Evolutionary conservation across 495 filamentous ascomycete species (phyloP).

Genomic region (Penicillium argentinense): DNA sequence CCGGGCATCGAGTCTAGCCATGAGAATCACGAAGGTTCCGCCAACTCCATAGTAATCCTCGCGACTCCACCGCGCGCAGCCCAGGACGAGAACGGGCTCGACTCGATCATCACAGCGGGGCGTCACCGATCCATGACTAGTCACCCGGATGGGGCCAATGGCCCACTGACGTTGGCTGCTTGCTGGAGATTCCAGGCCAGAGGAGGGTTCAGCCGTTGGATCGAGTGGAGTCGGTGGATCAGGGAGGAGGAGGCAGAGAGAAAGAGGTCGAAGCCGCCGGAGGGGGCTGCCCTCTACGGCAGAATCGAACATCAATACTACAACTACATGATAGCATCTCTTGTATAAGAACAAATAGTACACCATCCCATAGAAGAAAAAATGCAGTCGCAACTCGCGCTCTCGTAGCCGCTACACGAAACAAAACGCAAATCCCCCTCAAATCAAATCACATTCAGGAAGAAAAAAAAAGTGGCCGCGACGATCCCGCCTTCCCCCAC

Average conservation of each 20-base stretch:
- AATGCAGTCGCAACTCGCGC: too few species aligned
- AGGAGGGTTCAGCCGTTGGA: constrained; percentile 31
- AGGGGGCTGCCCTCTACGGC: not conserved
- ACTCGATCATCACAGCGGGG: constrained; percentile 31
- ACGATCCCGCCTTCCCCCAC: constrained; percentile 4
- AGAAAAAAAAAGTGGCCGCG: not conserved
- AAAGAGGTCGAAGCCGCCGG: not conserved
- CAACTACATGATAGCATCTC: too few species aligned
- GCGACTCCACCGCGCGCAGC: not conserved
- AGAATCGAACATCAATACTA: too few species aligned
- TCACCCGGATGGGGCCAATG: constrained; percentile 23
- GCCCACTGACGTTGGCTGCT: constrained; percentile 16
- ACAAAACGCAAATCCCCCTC: not conserved
- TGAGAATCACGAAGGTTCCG: constrained; percentile 12
- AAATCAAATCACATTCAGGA: not conserved
- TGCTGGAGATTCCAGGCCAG: constrained; percentile 18
- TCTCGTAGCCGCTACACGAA: too few species aligned
- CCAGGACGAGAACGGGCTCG: constrained; percentile 21
- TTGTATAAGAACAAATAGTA: too few species aligned
- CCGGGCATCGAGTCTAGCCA: not conserved
- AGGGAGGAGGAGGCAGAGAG: not conserved
- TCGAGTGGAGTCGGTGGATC: constrained; percentile 24
- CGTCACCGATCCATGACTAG: constrained; percentile 33
- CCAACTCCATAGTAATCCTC: constrained; percentile 11
- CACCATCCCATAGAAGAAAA: too few species aligned